phyloP scores from a whole-genome alignment of 2,329 filamentous ascomycete species.

The Didymella pomorum region DNA sequence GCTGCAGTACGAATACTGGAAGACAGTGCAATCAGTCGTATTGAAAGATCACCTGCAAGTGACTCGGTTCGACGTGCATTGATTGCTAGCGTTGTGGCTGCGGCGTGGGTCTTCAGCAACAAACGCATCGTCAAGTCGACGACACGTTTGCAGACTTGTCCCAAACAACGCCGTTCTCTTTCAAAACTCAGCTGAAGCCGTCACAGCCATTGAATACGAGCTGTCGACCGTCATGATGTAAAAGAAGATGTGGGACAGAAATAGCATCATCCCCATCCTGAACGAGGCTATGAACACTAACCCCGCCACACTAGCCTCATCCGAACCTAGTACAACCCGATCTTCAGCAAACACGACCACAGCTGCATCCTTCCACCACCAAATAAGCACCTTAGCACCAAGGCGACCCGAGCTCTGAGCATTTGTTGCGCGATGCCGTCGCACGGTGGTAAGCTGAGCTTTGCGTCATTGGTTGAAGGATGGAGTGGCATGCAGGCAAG shows the following conservation, averaged over 20 bases:
- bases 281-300: conserved; percentile 12
- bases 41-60: neutral
- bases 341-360: neutral
- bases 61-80: neutral
- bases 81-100: neutral
- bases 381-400: conserved; percentile 10
- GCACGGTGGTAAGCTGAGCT: neutral
- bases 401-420: conserved; percentile 7
- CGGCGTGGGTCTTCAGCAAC: neutral
- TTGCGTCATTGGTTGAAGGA: neutral
- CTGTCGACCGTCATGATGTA: neutral
- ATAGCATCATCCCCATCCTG: neutral
- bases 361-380: conserved; percentile 4
- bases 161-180: neutral
- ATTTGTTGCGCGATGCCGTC: neutral
- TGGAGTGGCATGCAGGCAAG: neutral
- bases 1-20: too few species aligned
- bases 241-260: conserved; percentile 1
- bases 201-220: neutral
- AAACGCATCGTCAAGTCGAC: too few species aligned
- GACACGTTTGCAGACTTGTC: too few species aligned
- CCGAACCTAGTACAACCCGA: neutral
- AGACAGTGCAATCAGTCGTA: neutral
- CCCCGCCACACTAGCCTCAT: conserved; percentile 1
- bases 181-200: neutral